Conservation (phyloP, 2,329 filamentous ascomycete genomes). For the Claviceps quebecensis region DNA sequence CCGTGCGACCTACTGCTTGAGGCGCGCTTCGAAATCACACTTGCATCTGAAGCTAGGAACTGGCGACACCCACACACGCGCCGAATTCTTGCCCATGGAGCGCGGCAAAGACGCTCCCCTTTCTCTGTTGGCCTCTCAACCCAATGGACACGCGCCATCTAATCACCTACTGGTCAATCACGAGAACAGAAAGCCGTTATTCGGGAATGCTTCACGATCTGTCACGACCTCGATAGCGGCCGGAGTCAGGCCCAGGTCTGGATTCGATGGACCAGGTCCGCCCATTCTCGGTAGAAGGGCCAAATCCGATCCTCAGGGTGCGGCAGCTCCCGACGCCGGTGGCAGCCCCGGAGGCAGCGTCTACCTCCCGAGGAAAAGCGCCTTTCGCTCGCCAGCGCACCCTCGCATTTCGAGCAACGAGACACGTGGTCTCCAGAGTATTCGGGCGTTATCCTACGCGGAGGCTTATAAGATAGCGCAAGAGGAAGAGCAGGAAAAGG, state of each 20-base stretch:
- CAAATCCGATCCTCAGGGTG: constrained; percentile 12
- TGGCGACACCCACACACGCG: not conserved
- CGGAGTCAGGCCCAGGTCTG: constrained; percentile 1
- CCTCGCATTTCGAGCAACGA: constrained; percentile 21
- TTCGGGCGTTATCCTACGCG: constrained; percentile 24
- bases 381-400: constrained; percentile 15
- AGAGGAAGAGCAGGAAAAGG: constrained; percentile 17
- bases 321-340: constrained; percentile 7
- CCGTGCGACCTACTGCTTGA: constrained; percentile 2
- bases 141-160: not conserved
- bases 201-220: constrained; percentile 13
- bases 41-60: not conserved
- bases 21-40: not conserved
- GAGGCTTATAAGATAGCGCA: constrained; percentile 27
- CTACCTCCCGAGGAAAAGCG: constrained; percentile 8
- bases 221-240: constrained; percentile 1
- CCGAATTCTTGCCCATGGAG: constrained; percentile 4
- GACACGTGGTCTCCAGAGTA: constrained; percentile 14
- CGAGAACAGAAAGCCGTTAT: constrained; percentile 27
- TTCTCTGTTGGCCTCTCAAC: not conserved
- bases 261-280: not conserved
- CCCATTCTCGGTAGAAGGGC: constrained; percentile 9
- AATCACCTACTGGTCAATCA: constrained; percentile 24
- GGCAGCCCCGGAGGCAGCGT: not conserved
- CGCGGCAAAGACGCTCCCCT: not conserved